phyloP scores from a whole-genome alignment of 2,329 filamentous ascomycete genomes.

The Trichophaea hybrida region DNA sequence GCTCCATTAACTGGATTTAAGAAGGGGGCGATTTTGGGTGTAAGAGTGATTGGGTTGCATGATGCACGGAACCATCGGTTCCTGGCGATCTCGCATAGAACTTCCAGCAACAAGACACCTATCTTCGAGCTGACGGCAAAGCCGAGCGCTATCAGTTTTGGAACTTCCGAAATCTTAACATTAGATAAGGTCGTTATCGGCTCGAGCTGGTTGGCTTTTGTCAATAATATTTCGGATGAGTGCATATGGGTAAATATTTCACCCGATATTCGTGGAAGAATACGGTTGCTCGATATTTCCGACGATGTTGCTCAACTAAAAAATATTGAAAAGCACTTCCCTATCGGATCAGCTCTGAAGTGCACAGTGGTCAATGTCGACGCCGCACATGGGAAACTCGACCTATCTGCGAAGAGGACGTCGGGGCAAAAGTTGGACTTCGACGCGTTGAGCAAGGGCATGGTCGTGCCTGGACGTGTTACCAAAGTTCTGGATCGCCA shows the following conservation, averaged over 20 bases:
- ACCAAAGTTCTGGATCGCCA: constrained; percentile 76
- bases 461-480: constrained; percentile 68
- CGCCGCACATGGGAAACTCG: constrained; percentile 55
- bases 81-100: constrained; percentile 72
- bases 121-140: constrained; percentile 82
- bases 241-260: constrained; percentile 84
- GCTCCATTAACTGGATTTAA: constrained; percentile 63
- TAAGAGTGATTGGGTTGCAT: constrained; percentile 42
- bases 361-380: constrained; percentile 67
- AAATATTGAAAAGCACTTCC: constrained; percentile 66
- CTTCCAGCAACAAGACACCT: constrained; percentile 49
- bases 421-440: constrained; percentile 47
- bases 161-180: constrained; percentile 44
- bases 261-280: constrained; percentile 70
- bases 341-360: constrained; percentile 73
- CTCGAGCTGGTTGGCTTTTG: constrained; percentile 61
- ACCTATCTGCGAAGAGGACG: constrained; percentile 64
- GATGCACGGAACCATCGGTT: constrained; percentile 84
- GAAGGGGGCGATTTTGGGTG: constrained; percentile 19
- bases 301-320: constrained; percentile 70
- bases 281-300: constrained; percentile 69
- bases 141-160: constrained; percentile 30
- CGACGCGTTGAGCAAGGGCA: constrained; percentile 58
- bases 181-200: constrained; percentile 60
- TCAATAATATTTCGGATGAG: constrained; percentile 74